phyloP scores from a whole-genome alignment of 2,329 filamentous ascomycete species.

The Aspergillus chevalieri region DNA sequence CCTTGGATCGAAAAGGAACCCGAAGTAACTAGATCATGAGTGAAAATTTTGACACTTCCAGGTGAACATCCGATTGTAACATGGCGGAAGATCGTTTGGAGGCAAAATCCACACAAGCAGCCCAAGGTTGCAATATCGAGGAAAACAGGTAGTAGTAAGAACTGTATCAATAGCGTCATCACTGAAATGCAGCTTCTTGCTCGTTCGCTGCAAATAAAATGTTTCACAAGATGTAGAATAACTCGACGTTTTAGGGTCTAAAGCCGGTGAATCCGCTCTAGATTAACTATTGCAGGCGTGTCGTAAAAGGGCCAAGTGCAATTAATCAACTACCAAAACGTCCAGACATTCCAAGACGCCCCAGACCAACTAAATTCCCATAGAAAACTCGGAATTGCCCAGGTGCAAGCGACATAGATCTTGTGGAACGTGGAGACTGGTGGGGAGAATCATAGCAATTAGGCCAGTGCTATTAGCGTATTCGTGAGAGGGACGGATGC shows the following conservation, averaged over 20 bases:
- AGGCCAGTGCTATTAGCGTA: not conserved
- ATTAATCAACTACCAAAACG: no score
- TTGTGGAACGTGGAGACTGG: not conserved
- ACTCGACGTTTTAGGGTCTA: not conserved
- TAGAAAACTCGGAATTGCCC: not conserved
- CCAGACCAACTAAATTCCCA: not conserved
- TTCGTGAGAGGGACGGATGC: not conserved
- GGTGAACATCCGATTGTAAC: slow-evolving; percentile 22
- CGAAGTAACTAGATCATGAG: slow-evolving; percentile 5
- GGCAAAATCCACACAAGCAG: not conserved
- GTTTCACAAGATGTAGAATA: not conserved
- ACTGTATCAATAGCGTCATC: not conserved
- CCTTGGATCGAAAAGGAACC: slow-evolving; percentile 16
- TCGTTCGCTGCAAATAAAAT: not conserved
- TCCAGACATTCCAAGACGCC: not conserved
- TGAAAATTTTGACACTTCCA: slow-evolving; percentile 4
- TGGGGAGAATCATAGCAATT: not conserved
- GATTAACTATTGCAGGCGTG: no score
- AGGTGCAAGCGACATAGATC: not conserved
- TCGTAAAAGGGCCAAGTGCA: no score
- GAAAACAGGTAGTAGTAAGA: not conserved
- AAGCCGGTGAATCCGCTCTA: no score
- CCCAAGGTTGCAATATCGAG: not conserved
- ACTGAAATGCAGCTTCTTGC: not conserved
- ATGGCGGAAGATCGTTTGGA: slow-evolving; percentile 21